Base-by-base conservation (phyloP, 139 green algal genomes). In the Picochlorum sp. region DNA sequence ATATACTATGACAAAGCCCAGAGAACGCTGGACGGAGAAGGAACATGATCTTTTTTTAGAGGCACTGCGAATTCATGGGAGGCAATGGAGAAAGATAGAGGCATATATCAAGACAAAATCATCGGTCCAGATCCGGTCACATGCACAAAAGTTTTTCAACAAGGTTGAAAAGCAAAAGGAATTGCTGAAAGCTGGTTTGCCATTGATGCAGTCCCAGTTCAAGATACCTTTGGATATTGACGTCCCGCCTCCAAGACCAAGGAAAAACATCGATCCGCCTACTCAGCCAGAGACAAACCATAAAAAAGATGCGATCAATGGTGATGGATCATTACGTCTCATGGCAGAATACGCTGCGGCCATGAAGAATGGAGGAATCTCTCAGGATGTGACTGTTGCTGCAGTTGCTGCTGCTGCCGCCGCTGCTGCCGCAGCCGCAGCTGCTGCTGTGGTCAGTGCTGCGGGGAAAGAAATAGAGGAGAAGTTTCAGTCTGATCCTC, bases 31-130 rank as follows among this genome's bases (percentile, higher is more conserved):
- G 92, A 94, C 88, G 1, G 84, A 94, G 2, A 76, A 90, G 14
- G 92, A 98, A 78, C 92, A 98, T 47, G 50, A 72, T 4, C 68
- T 77, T 1, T 98, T 98, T 63, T 30, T 97, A 47, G 88, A 96
- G 20, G 91, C 85, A 4, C 62, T 98, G 1, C 81, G 86, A 18
- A 52, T 91, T 18, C 83, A 95, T 61, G 84, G 86, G 11, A 69
- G 87, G 2, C 77, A 85, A 13, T 92, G 88, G 82, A 56, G 67
- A 5, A 80, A 74, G 18, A 92, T 93, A 15, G 78, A 94, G 66
- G 91, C 93, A 69, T 76, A 95, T 66, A 86, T 98, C 10, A 85
- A 85, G 47, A 96, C 86, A 57, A 98, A 98, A 74, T 95, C 83
- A 0, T 82, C 92, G 3, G 85, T 98, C 26, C 92, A 98, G 61